phyloP scores from a whole-genome alignment of 176 grass and related monocot genomes.

The Panicum miliaceum region DNA sequence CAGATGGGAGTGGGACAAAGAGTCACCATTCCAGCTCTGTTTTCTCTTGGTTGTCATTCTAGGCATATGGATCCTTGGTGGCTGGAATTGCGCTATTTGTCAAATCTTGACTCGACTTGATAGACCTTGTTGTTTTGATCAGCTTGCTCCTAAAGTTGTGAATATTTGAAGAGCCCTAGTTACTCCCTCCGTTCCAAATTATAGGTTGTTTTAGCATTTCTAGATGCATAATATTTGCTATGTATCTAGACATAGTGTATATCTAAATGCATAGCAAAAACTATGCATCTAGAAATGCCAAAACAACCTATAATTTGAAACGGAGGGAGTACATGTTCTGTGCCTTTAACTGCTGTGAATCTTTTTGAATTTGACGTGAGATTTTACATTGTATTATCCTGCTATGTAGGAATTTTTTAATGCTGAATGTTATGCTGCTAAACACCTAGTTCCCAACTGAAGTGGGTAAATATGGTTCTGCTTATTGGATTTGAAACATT shows the following conservation, averaged over 20 bases:
- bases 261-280: too few species aligned
- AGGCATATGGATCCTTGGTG: neutral
- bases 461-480: neutral
- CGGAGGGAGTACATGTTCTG: neutral
- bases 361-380: neutral
- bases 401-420: neutral
- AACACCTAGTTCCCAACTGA: neutral
- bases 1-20: conserved; percentile 10
- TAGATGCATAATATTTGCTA: too few species aligned
- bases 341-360: neutral
- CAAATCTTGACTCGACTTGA: conserved; percentile 30
- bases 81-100: conserved; percentile 11
- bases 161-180: neutral
- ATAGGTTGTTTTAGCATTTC: too few species aligned
- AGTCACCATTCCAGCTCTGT: neutral
- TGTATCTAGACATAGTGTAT: too few species aligned
- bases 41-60: conserved; percentile 26
- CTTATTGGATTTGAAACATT: conserved; percentile 9
- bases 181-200: too few species aligned
- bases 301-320: too few species aligned
- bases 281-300: too few species aligned
- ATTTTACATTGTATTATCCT: conserved; percentile 9
- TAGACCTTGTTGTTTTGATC: neutral
- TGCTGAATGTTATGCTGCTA: neutral
- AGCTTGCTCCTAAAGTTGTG: neutral